Percentiles rank a stretch among this genome's conserved stretches.
Evolutionary conservation across 495 filamentous ascomycete species (phyloP).

Genomic region (Lophiotrema nucula): DNA sequence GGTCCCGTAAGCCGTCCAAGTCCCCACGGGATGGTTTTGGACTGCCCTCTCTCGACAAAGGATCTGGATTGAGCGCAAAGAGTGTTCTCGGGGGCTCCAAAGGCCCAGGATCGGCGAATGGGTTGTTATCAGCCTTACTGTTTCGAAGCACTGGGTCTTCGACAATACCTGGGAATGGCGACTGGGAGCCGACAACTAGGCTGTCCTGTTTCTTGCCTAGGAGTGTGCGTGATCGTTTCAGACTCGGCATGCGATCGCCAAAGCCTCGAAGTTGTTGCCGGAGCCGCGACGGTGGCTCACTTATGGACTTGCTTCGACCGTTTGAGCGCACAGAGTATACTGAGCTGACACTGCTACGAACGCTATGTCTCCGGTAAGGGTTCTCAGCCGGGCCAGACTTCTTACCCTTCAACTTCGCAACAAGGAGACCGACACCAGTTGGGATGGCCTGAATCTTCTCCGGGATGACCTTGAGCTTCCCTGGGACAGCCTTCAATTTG

Average conservation of each 20-base stretch:
- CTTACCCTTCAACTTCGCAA: constrained; percentile 13
- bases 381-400: constrained; percentile 15
- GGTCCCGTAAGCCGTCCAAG: constrained; percentile 21
- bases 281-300: constrained; percentile 25
- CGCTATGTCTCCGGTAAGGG: constrained; percentile 12
- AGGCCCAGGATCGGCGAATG: constrained; percentile 26
- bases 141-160: constrained; percentile 18
- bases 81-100: constrained; percentile 18
- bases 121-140: constrained; percentile 23
- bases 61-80: constrained; percentile 19
- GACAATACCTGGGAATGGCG: constrained; percentile 25
- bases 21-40: constrained; percentile 3
- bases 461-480: constrained; percentile 4
- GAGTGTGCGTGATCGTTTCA: constrained; percentile 26
- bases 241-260: constrained; percentile 27
- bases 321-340: constrained; percentile 26
- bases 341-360: constrained; percentile 31
- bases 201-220: constrained; percentile 17
- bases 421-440: constrained; percentile 10
- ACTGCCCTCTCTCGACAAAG: not conserved
- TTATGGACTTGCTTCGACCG: constrained; percentile 26
- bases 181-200: constrained; percentile 6
- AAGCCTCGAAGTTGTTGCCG: constrained; percentile 27
- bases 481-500: constrained; percentile 12
- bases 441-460: constrained; percentile 10